A percentile compares a stretch with the other conserved stretches of the same genome.
Evolutionary conservation across 139 green algal genomes (phyloP).

Genomic region (Closterium sp.): DNA sequence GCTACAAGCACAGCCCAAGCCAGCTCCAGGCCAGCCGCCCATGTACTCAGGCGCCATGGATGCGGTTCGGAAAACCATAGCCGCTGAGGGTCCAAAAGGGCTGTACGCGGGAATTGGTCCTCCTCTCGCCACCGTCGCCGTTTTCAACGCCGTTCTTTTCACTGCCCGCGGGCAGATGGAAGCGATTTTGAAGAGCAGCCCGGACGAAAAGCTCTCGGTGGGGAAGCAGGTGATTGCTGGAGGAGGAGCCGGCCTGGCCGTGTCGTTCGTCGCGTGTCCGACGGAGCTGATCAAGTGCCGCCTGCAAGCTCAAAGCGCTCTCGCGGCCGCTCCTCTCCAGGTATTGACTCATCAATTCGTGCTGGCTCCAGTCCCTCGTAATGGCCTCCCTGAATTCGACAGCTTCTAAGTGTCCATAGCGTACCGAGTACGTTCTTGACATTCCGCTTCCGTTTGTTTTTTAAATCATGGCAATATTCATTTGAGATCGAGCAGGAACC

Average conservation of each 20-base stretch:
- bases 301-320: slow-evolving; percentile 66
- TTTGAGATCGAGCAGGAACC: no score
- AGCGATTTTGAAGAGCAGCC: slow-evolving; percentile 53
- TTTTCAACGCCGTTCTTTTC: slow-evolving; percentile 81
- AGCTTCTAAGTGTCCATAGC: no score
- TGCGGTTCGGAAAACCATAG: slow-evolving; percentile 60
- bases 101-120: slow-evolving; percentile 73
- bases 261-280: slow-evolving; percentile 71
- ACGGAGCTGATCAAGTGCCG: slow-evolving; percentile 85
- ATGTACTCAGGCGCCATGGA: slow-evolving; percentile 49
- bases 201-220: slow-evolving; percentile 51
- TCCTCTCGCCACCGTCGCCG: slow-evolving; percentile 74
- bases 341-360: not conserved
- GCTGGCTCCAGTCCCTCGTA: no score
- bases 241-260: slow-evolving; percentile 62
- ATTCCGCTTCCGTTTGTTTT: no score
- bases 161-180: slow-evolving; percentile 66
- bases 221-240: slow-evolving; percentile 63
- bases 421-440: no score
- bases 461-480: no score
- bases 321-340: slow-evolving; percentile 1
- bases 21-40: slow-evolving; percentile 39
- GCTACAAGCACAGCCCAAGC: slow-evolving; percentile 65
- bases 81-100: slow-evolving; percentile 58
- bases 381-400: no score